phyloP scores from a whole-genome alignment of 164 flowering plant genomes.

The Chimonanthus salicifolius region DNA sequence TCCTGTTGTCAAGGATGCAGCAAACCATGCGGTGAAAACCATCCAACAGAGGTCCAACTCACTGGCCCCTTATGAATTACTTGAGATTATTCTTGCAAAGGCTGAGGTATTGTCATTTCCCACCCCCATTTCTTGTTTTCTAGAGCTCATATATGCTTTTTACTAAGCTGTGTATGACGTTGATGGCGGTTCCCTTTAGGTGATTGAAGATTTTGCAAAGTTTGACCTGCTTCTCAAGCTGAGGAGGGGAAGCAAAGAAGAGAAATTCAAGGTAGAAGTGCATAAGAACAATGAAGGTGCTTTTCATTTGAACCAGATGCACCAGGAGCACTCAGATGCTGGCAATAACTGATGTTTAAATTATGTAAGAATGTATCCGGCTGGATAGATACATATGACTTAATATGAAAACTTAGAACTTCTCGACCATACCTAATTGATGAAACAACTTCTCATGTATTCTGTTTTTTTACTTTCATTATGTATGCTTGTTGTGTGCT shows the following conservation, averaged over 20 bases:
- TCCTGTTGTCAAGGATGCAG: constrained; percentile 66
- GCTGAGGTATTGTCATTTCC: constrained; percentile 43
- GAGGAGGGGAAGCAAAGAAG: constrained; percentile 21
- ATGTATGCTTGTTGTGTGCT: too few species aligned
- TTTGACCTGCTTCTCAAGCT: constrained; percentile 40
- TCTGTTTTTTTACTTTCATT: too few species aligned
- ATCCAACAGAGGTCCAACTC: constrained; percentile 81
- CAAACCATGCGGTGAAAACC: constrained; percentile 60
- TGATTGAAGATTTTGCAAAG: constrained; percentile 49
- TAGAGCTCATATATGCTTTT: neutral
- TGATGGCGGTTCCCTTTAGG: constrained; percentile 19
- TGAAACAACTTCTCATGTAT: too few species aligned
- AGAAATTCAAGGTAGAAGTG: constrained; percentile 16
- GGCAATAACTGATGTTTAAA: neutral
- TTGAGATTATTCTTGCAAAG: constrained; percentile 57
- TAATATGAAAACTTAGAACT: too few species aligned
- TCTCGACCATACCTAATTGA: too few species aligned
- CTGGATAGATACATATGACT: too few species aligned
- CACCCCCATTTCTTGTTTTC: too few species aligned
- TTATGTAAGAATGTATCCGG: too few species aligned
- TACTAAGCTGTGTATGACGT: neutral
- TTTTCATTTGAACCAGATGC: constrained; percentile 26
- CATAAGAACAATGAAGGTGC: constrained; percentile 29
- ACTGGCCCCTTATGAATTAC: constrained; percentile 57
- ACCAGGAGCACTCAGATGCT: constrained; percentile 6